phyloP scores from a whole-genome alignment of 257 asterid genomes.

The Perilla frutescens region DNA sequence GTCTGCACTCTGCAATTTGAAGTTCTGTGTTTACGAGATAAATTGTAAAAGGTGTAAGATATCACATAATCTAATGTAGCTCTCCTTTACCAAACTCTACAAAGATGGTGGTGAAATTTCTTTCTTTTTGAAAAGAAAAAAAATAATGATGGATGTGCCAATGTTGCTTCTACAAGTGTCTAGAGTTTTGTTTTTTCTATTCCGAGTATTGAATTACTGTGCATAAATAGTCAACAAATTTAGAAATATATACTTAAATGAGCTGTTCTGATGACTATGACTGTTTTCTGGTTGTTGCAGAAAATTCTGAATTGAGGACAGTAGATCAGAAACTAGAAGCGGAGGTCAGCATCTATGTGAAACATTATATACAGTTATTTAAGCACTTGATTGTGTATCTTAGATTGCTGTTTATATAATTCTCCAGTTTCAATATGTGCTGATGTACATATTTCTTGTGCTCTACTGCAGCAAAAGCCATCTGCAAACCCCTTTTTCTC shows the following conservation, averaged over 20 bases:
- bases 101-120: background rate
- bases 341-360: conserved; percentile 61
- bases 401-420: conserved; percentile 7
- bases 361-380: conserved; percentile 36
- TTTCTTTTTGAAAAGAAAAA: too few species aligned
- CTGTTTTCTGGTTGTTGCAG: conserved; percentile 44
- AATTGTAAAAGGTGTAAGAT: background rate
- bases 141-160: background rate
- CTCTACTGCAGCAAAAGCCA: conserved; percentile 47
- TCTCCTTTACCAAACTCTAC: background rate
- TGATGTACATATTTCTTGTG: conserved; percentile 41
- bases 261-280: conserved; percentile 17
- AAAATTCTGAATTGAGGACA: conserved; percentile 41
- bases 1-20: background rate
- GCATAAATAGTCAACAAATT: conserved; percentile 1
- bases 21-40: background rate
- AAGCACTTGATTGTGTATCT: conserved; percentile 33
- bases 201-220: background rate
- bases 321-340: conserved; percentile 50
- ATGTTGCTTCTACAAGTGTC: background rate
- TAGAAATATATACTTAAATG: conserved; percentile 10
- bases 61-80: background rate
- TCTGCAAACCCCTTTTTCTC: conserved; percentile 56
- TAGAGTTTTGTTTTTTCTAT: background rate
- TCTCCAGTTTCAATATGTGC: conserved; percentile 29